Percentiles rank a stretch among this genome's conserved stretches.
These are phyloP conservation scores for Durotheca rogersii DNA, from an alignment of 495 filamentous ascomycete genomes.

Conservation along the genomic window DNA sequence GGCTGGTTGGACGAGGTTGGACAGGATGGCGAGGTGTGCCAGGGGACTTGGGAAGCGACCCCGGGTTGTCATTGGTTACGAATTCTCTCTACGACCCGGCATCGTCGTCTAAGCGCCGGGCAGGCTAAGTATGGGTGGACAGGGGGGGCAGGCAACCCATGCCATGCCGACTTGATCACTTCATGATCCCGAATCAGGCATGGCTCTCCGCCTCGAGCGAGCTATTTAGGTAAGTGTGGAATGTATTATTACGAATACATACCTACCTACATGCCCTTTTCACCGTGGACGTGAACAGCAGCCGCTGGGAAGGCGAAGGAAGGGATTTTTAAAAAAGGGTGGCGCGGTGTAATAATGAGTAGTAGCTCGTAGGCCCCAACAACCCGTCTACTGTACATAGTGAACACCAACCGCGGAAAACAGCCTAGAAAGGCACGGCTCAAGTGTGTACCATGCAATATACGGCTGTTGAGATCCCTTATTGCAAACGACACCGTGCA, in stretches of 20 bases:
- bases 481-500: slow-evolving; percentile 24
- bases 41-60: slow-evolving; percentile 19
- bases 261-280: too few species aligned
- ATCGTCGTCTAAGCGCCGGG: slow-evolving; percentile 35
- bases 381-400: slow-evolving; percentile 3
- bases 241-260: too few species aligned
- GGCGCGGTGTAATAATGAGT: slow-evolving; percentile 17
- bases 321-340: too few species aligned
- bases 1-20: slow-evolving; percentile 51
- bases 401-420: slow-evolving; percentile 13
- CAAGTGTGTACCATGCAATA: slow-evolving; percentile 13
- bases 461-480: slow-evolving; percentile 20
- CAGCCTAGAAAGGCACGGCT: slow-evolving; percentile 14
- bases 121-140: slow-evolving; percentile 26
- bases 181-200: slow-evolving; percentile 25
- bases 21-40: slow-evolving; percentile 23
- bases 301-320: slow-evolving; percentile 26
- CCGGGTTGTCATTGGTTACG: slow-evolving; percentile 23
- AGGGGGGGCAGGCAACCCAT: slow-evolving; percentile 7
- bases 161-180: slow-evolving; percentile 19
- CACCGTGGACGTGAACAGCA: slow-evolving; percentile 12
- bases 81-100: slow-evolving; percentile 24
- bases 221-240: too few species aligned
- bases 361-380: too few species aligned
- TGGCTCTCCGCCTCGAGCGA: slow-evolving; percentile 13